Evolutionary conservation across 495 filamentous ascomycete genomes (phyloP), one percentile per base, ranked within the genome.

Genomic region (Chlorociboria aeruginascens): DNA sequence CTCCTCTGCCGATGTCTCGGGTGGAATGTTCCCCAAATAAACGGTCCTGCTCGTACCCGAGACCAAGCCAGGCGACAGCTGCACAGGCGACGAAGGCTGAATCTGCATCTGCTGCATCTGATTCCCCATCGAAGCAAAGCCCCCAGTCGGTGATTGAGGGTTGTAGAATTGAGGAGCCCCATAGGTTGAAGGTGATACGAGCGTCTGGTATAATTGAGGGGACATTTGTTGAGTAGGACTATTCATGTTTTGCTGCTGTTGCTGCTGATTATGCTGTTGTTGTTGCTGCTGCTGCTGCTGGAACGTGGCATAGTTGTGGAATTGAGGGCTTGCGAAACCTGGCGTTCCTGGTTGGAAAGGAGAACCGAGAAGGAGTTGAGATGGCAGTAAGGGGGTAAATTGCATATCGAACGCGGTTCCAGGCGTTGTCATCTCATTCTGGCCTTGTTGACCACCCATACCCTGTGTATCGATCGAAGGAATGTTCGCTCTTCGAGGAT

Each of bases 1-100:
- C 68, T 98, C 92, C 69, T 98, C 92, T 16, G 93, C 93, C 32
- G 85, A 82, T n/a, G 92, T 97, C 71, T 98, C 92, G 16, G 89
- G 85, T 32, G 92, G 92, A 49, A 98, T 98, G 63, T 98, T 98
- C 44, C 92, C 92, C 40, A 98, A 73, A 56, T 98, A 98, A 41
- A 98, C 93, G 7, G 93, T 97, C 43, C 92, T 76, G 69, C 89
- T 96, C 17, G 88, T 97, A 12, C 88, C 86, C 9, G 88, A 89
- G 14, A 94, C 73, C 48, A 92, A 73, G 42, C 83, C 86, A 17
- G 87, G 82, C 1, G 75, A 72, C 63, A 87, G 72, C 12, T 80
- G 73, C 54, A 94, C 81, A 14, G 87, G 78, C 16, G 83, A 82
- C 10, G 71, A 76, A 20, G 77, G 74, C 32, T 54, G 50, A 17